Evolutionary conservation across 345 rosid species (phyloP), one percentile per base, ranked within the genome.

Genomic region (Stellera chamaejasme): DNA sequence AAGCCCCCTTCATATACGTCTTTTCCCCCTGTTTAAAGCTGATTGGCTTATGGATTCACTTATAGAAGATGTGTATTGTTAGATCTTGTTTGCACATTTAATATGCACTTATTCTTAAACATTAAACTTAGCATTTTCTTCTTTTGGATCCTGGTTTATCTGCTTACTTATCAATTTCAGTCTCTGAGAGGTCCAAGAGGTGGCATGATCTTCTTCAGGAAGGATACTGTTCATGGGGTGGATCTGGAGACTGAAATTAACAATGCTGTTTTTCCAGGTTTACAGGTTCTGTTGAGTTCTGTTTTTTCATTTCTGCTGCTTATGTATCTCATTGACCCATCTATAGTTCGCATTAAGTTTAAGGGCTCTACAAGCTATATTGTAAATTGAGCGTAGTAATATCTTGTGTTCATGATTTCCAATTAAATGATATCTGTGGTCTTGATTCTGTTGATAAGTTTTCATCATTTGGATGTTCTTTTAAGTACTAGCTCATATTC

Each of bases 111-210:
- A 32, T 32, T 32, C 9, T 5, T 32, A 32, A 32, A 5, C 39
- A 5, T 32, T 32, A 32, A 32, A 32, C 39, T 32, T 32, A 32
- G 39, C 19, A 16, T 50, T 3, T 25, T 47, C 64, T 25, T 64
- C 51, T 14, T 43, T 49, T 56, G 13, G 45, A 62, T 48, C 45
- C 10, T 52, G 26, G 10, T 61, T 27, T 48, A 19, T 16, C 13
- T 12, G n/a, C 48, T 64, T 55, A 14, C 43, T 14, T 36, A 52
- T 59, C 49, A 12, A 39, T 55, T 68, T 43, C 61, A 92, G 98
- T 92, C 98, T 63, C 69, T 92, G 79, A 78, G 98, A 67, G 98
- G 96, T 72, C 98, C 96, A 46, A 82, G 96, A 77, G 98, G 97
- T 69, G 98, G 98, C 67, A 92, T 92, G 97, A 92, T 92, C 67